These are phyloP conservation scores for Hyaloscypha variabilis DNA, from an alignment of 495 filamentous ascomycete species.

Conservation along the genomic window DNA sequence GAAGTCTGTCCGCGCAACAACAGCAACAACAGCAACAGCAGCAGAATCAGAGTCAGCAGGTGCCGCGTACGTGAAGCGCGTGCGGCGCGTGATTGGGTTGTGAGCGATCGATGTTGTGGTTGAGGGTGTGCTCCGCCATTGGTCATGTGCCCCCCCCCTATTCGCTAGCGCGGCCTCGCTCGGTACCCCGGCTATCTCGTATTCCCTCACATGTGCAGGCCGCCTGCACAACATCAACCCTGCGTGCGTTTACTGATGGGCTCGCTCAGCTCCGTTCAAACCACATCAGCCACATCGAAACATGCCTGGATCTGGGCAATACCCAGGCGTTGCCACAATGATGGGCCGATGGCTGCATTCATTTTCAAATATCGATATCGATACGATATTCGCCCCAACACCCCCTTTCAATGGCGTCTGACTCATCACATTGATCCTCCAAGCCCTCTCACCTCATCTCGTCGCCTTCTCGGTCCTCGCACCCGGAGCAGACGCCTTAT, in stretches of 20 bases:
- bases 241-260: too few species aligned
- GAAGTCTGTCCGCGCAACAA: conserved; percentile 16
- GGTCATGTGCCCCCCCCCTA: conserved; percentile 20
- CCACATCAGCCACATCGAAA: too few species aligned
- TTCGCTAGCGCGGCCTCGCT: background rate
- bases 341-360: background rate
- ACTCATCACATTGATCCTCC: too few species aligned
- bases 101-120: background rate
- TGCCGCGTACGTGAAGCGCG: conserved; percentile 22
- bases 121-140: conserved; percentile 29
- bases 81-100: conserved; percentile 22
- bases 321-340: too few species aligned
- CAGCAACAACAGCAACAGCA: too few species aligned
- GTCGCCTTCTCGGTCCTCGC: background rate
- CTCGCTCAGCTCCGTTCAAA: too few species aligned
- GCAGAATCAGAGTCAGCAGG: conserved; percentile 31
- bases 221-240: conserved; percentile 5
- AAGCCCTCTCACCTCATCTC: too few species aligned
- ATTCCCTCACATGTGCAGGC: conserved; percentile 20
- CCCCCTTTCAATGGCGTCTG: background rate
- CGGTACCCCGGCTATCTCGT: conserved; percentile 11
- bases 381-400: background rate
- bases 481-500: background rate
- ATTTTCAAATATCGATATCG: background rate
- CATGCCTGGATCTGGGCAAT: background rate